Evolutionary conservation across 1,139 yeast species (phyloP), one percentile per base, ranked within the genome.

Genomic region (Debaryomyces udenii): DNA sequence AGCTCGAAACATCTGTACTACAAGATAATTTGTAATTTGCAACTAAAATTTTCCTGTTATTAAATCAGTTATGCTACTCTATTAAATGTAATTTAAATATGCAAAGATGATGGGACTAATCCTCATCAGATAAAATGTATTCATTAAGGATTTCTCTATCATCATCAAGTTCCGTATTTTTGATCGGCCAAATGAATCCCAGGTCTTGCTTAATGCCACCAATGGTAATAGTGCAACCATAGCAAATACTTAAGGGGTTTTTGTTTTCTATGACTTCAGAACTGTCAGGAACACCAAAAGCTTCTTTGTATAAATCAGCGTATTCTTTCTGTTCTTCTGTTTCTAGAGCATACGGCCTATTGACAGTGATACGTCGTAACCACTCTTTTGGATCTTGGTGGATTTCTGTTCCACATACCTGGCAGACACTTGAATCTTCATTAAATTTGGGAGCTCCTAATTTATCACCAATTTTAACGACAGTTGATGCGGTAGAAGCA

Each of bases 401-500:
- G 4, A 83, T 72, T 3, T 60, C 63, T 18, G 64, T 68, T 7
- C 72, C 73, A 59, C 91, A 85, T 1, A 82, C 54, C 29, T 64
- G 63, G 60, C 94, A 86, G 5, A 51, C 44, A 14, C 44, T 40
- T 3, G 42, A 20, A 2, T 47, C 43, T 7, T 47, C 40, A 4
- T 43, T 50, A 15, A 50, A 52, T n/a, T 52, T 59, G 0, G 88
- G 89, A 7, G 76, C 75, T 1, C 80, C 80, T 38, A 93, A 66
- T 59, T 93, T 91, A 39, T 83, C 83, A 9, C 95, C 96, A 0
- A 96, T 91, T 48, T 88, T 83, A 9, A 90, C 91, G 14, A 93
- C 98, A 0, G 99, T 91, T 0, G 97, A 86, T 2, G 94, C 93
- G 3, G 94, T 89, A 39, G 95, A 89, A 0, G 96, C 89, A 55